Base-by-base conservation (phyloP, 2,329 filamentous ascomycete genomes). In the Fusarium sp. region DNA sequence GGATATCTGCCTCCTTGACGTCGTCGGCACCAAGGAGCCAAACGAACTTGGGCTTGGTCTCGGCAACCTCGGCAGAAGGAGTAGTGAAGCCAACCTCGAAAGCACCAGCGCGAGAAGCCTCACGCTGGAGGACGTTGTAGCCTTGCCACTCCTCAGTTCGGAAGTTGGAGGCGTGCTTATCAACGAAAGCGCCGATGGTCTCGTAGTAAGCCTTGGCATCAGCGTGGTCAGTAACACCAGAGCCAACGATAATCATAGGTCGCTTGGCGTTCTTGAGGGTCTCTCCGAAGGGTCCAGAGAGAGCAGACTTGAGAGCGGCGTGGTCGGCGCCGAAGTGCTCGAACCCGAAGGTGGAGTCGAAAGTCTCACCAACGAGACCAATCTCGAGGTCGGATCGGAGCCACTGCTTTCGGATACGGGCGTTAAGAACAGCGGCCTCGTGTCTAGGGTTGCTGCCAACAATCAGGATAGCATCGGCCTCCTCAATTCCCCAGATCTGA, bases 21-120 rank as follows among this genome's bases (percentile, higher is more conserved):
- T 99, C 96, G 79, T 99, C 96, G 29, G 96, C 96, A 73, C 95
- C 96, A 54, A 99, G 90, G 54, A 99, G 90, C 95, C 95, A 99
- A 79, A 99, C 85, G 78, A 99, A 94, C 87, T 98, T 99, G 69
- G 96, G 91, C 79, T 90, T 92, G 52, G 93, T 95, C 79, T 93
- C 87, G 40, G 95, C 92, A 69, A 97, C 93, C 71, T 90, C 88
- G 3, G 90, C 83, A 18, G 94, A 97, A 51, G 95, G 93, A 16
- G 94, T 91, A 38, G 93, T 93, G 83, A 98, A 99, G 77, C 96
- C 96, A 76, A 99, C 90, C 83, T 99, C 96, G 79, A 94, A 99
- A 66, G 96, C 96, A 79, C 94, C 96, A 40, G 92, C 92, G 75
- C 95, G 91, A 68, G 96, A 98, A 64, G 96, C 96, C 68, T 94